Evolutionary conservation across 2,329 filamentous ascomycete species (phyloP).

Genomic region (Rutstroemia sydowiana): DNA sequence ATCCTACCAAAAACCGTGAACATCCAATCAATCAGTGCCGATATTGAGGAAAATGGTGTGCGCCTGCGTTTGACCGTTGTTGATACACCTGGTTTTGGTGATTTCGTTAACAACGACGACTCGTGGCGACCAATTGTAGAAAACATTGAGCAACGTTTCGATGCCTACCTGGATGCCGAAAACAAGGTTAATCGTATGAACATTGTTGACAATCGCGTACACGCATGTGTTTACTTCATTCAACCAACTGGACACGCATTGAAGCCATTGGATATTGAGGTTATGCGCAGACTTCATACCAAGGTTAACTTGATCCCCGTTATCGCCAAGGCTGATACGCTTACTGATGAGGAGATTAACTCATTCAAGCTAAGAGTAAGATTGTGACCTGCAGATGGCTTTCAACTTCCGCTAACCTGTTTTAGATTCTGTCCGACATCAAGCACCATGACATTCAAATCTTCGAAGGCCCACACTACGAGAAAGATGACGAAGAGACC

Average conservation of each 20-base stretch:
- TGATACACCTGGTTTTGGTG: conserved; percentile 94
- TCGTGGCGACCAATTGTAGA: conserved; percentile 98
- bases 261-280: conserved; percentile 97
- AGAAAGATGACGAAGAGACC: conserved; percentile 98
- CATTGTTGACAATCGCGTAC: conserved; percentile 98
- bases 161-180: conserved; percentile 96
- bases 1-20: conserved; percentile 97
- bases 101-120: conserved; percentile 99
- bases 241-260: conserved; percentile 97
- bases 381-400: conserved; percentile 19
- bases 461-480: conserved; percentile 96
- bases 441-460: conserved; percentile 97
- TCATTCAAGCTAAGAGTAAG: conserved; percentile 94
- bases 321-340: conserved; percentile 95
- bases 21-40: conserved; percentile 89
- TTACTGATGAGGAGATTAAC: conserved; percentile 92
- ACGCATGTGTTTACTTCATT: conserved; percentile 99
- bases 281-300: conserved; percentile 98
- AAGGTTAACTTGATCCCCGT: conserved; percentile 99
- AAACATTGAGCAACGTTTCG: conserved; percentile 98
- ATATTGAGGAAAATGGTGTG: conserved; percentile 97
- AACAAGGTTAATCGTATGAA: conserved; percentile 99
- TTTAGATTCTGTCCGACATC: conserved; percentile 90
- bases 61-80: conserved; percentile 94
- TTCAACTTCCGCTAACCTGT: conserved; percentile 13